Base-by-base conservation (phyloP, 768 basidiomycete species). In the Mycena galopus region DNA sequence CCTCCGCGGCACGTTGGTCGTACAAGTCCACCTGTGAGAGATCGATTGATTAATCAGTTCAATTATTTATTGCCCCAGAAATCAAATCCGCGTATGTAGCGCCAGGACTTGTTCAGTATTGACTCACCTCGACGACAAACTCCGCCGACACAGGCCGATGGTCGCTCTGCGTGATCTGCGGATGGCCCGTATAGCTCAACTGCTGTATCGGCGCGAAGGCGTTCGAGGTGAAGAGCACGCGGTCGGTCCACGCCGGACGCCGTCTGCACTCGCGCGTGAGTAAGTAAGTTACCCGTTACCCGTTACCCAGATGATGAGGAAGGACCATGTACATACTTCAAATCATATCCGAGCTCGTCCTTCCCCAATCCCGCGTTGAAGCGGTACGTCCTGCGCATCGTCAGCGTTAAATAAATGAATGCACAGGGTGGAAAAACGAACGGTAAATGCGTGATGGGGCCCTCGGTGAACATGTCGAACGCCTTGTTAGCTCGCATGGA, bases 211-310 rank as follows among this genome's bases (percentile, higher is more conserved):
- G n/a, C n/a, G n/a, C n/a, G n/a, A n/a, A n/a, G n/a, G n/a, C n/a
- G n/a, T n/a, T n/a, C n/a, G n/a, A n/a, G n/a, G n/a, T 85, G 77
- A 90, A 84, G 53, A 95, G 81, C 23, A 96, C 87, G 7, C 95
- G 90, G 79, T 96, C 95, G 33, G 94, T 96, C 94, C 94, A 96
- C 19, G 94, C 94, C 17, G 94, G 94, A 77, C 91, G 93, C 44
- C 94, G 92, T 78, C 92, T 92, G 73, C n/a, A n/a, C 30, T 59
- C n/a, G 11, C 2, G 3, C 8, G 6, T n/a, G n/a, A n/a, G n/a
- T n/a, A 23, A 3, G 23, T 59, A 0, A 59, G 56, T 35, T 59
- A n/a, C 9, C n/a, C 12, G 9, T 6, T 4, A n/a, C n/a, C n/a
- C n/a, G n/a, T 7, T 2, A 21, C 57, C 7, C 11, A 14, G 21